Base-by-base conservation (phyloP, 2,329 filamentous ascomycete species). In the Myriosclerotinia scirpicola region DNA sequence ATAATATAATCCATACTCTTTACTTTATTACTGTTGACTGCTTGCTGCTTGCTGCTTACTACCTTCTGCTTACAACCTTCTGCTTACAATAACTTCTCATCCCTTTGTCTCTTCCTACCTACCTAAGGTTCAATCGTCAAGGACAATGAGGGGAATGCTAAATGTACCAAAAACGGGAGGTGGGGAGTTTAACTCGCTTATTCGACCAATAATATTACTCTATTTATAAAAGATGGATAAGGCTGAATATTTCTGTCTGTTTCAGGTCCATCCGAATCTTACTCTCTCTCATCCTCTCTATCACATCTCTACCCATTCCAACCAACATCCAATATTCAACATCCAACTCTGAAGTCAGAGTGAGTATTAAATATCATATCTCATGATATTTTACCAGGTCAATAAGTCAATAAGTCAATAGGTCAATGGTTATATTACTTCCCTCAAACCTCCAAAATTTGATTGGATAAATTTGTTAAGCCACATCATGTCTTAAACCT, bases 211-310 rank as follows among this genome's bases (percentile, higher is more conserved):
- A 4, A 48, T 22, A 8, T 20, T 44, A 3, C 15, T 30, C 20
- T 0, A 44, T 30, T 30, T 22, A 30, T 20, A 22, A n/a, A 55
- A 20, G 40, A 59, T 46, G 55, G 55, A 34, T 36, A 59, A 59
- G 56, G 56, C 56, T 59, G 26, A 59, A 48, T 59, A 42, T 48
- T 59, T 46, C 55, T 59, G 4, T 56, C 7, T 26, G 20, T 34
- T 40, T 30, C 17, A 15, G 9, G 14, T 34, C n/a, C 22, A 58
- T 46, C 40, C 38, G 15, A 56, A 44, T 58, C 54, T 34, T 11
- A 58, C n/a, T n/a, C 1, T 20, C 12, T 55, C 20, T 11, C 26
- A 1, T 34, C 11, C 20, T 20, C 36, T 40, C 54, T 38, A 15
- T 12, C 22, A 58, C 22, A 22, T 59, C 17, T 15, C 55, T 20